These are phyloP conservation scores for Epichloe typhina DNA, from an alignment of 2,329 filamentous ascomycete species.

Conservation along the genomic window DNA sequence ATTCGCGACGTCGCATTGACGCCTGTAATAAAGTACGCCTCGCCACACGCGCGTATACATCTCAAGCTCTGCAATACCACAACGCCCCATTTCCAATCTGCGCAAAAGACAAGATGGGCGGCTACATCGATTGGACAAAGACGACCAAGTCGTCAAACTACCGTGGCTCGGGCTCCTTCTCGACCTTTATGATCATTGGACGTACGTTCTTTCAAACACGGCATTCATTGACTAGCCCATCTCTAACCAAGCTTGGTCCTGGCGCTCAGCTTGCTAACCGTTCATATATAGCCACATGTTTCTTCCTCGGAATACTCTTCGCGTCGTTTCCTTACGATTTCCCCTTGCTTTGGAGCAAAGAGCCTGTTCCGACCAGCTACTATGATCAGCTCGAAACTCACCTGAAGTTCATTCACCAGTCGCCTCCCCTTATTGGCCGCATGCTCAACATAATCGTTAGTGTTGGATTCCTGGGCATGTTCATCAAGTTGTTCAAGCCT, in stretches of 20 bases:
- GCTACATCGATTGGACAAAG: conserved; percentile 41
- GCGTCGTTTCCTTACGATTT: conserved; percentile 93
- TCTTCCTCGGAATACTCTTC: conserved; percentile 98
- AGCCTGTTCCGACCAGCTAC: conserved; percentile 51
- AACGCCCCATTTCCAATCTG: background rate
- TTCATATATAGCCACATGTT: conserved; percentile 59
- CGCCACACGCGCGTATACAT: background rate
- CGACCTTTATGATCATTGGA: conserved; percentile 92
- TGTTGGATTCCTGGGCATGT: conserved; percentile 75
- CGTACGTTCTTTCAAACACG: conserved; percentile 45
- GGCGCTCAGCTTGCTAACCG: background rate
- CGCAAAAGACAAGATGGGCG: conserved; percentile 14
- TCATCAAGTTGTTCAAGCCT: conserved; percentile 89
- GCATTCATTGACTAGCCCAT: conserved; percentile 2
- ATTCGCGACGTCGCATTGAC: background rate
- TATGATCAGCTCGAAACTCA: conserved; percentile 80
- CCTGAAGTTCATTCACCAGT: conserved; percentile 80
- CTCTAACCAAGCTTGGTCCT: background rate
- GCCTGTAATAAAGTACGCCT: background rate
- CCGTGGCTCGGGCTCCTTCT: conserved; percentile 59
- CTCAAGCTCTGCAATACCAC: background rate
- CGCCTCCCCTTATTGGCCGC: conserved; percentile 85
- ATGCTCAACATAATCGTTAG: conserved; percentile 89
- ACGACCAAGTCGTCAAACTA: conserved; percentile 44
- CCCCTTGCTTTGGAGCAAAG: conserved; percentile 69